Conservation (phyloP, 2,329 filamentous ascomycete species). For the Coccinonectria pachysandricola region DNA sequence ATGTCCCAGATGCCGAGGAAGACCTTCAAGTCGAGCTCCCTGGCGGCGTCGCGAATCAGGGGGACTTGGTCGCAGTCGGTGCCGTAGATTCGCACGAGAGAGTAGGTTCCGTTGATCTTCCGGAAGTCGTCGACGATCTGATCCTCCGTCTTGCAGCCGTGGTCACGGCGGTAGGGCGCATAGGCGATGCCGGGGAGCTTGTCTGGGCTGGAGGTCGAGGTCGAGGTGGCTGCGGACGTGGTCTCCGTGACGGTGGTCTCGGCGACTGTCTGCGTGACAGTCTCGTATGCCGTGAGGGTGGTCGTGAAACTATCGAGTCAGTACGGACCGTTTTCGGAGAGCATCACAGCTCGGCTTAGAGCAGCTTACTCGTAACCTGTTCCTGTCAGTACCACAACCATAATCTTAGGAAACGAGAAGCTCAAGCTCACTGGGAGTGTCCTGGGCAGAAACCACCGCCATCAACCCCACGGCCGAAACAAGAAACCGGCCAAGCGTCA, state of each 20-base stretch:
- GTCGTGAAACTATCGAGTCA: constrained; percentile 6
- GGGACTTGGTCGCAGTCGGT: constrained; percentile 66
- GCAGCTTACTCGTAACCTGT: constrained; percentile 8
- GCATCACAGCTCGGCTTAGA: neutral
- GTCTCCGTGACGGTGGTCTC: constrained; percentile 4
- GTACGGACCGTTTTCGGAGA: constrained; percentile 1
- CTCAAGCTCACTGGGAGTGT: constrained; percentile 17
- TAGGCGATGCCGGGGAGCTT: constrained; percentile 35
- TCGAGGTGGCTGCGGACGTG: constrained; percentile 2
- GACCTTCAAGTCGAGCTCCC: constrained; percentile 54
- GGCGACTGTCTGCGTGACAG: constrained; percentile 9
- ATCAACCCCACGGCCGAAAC: constrained; percentile 15
- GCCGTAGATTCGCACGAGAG: constrained; percentile 66
- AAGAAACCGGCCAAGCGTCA: constrained; percentile 12
- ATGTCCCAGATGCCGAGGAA: constrained; percentile 68
- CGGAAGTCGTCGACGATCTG: constrained; percentile 57
- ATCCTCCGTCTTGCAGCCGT: constrained; percentile 54
- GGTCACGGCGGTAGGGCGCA: constrained; percentile 38
- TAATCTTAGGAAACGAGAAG: constrained; percentile 3
- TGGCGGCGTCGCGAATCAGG: constrained; percentile 51
- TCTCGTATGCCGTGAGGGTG: constrained; percentile 9
- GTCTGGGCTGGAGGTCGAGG: constrained; percentile 3
- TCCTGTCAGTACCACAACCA: too few species aligned
- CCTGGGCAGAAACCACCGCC: constrained; percentile 10
- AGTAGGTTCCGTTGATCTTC: constrained; percentile 41